Conservation (phyloP, 768 basidiomycete genomes). For the Pisolithus microcarpus region DNA sequence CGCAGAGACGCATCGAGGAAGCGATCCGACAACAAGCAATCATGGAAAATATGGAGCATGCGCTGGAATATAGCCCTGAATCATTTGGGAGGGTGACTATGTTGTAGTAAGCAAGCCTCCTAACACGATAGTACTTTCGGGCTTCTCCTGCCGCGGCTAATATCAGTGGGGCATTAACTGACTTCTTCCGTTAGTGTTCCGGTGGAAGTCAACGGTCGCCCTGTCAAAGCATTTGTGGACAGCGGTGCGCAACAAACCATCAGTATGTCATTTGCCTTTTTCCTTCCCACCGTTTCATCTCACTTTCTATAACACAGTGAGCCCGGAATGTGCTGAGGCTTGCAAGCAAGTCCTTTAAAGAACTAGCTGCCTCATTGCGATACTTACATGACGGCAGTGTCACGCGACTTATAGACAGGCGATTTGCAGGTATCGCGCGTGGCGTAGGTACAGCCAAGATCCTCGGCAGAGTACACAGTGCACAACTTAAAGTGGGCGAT, state of each 20-base stretch:
- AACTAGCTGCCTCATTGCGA: neutral
- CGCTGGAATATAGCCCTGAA: conserved; percentile 89
- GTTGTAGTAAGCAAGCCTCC: conserved; percentile 73
- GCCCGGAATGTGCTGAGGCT: conserved; percentile 82
- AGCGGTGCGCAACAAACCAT: conserved; percentile 97
- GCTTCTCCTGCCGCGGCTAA: neutral
- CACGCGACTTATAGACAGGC: conserved; percentile 87
- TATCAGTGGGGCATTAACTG: neutral
- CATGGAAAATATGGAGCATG: conserved; percentile 88
- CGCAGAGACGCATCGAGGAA: conserved; percentile 90
- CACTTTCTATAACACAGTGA: conserved; percentile 47
- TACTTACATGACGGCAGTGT: conserved; percentile 41
- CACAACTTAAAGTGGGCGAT: conserved; percentile 83
- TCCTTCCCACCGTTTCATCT: neutral
- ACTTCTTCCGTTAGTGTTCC: conserved; percentile 51
- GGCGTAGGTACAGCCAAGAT: conserved; percentile 96
- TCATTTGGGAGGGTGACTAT: conserved; percentile 91
- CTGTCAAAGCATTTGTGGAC: conserved; percentile 95
- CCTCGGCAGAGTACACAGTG: conserved; percentile 88
- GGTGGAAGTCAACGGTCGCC: conserved; percentile 85
- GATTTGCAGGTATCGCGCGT: conserved; percentile 82
- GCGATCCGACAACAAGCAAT: conserved; percentile 85
- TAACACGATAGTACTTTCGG: neutral
- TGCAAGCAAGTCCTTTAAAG: conserved; percentile 58
- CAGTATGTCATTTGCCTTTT: conserved; percentile 47